Evolutionary conservation across 2,329 filamentous ascomycete species (phyloP).

Genomic region (Calonectria multiphialidica): DNA sequence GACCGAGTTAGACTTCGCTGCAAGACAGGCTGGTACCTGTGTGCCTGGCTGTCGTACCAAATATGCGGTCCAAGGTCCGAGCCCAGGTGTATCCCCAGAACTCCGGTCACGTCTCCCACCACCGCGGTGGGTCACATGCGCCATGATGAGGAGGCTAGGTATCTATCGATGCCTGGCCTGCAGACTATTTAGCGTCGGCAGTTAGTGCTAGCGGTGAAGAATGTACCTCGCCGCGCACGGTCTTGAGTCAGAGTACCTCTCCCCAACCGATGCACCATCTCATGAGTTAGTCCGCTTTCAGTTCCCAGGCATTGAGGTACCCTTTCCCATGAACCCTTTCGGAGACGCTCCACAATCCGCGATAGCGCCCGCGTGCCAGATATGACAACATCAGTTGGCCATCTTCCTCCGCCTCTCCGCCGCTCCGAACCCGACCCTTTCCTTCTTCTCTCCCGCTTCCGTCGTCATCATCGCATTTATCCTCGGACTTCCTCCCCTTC

Average conservation of each 20-base stretch:
- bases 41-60: background rate
- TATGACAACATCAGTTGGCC: constrained; percentile 46
- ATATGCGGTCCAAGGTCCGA: constrained; percentile 5
- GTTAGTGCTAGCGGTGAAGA: background rate
- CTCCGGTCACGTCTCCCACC: background rate
- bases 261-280: background rate
- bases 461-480: constrained; percentile 24
- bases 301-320: constrained; percentile 16
- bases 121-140: constrained; percentile 32
- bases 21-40: background rate
- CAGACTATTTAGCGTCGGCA: background rate
- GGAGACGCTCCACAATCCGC: constrained; percentile 31
- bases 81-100: background rate
- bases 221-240: background rate
- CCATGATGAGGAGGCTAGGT: constrained; percentile 4
- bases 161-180: background rate
- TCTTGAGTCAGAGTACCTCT: background rate
- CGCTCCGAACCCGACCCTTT: constrained; percentile 27
- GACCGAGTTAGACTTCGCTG: background rate
- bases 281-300: constrained; percentile 11
- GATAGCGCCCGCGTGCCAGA: constrained; percentile 42
- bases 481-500: background rate
- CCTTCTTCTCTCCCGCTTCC: constrained; percentile 17
- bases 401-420: constrained; percentile 29
- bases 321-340: constrained; percentile 15